Evolutionary conservation across 2,329 filamentous ascomycete species (phyloP), one percentile per base, ranked within the genome.

Genomic region (Cytospora schulzeri): DNA sequence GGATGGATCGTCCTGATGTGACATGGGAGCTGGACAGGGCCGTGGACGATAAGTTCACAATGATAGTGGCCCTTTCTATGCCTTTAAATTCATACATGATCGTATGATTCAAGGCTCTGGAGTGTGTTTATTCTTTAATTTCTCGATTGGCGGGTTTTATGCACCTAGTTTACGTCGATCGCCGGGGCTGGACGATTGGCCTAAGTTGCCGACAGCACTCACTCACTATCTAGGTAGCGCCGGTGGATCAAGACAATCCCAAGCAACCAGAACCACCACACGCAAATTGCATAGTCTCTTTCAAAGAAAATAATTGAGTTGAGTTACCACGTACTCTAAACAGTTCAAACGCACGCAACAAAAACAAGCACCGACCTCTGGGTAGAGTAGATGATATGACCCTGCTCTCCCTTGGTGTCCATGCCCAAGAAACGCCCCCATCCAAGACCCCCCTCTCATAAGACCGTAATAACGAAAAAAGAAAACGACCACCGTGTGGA

Each of bases 401-500:
- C 57, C 38, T 56, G 41, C 35, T 51, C 52, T 62, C 38, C 50
- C 15, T 41, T 33, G 31, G 19, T 55, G 50, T 26, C 57, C 57
- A 58, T 52, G 50, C 64, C 52, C 57, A 33, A 62, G 29, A 29
- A 55, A 38, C 28, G 29, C 51, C 64, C 64, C 51, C 57, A 60
- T 60, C 64, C 64, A 66, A 63, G 28, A 56, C 31, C 51, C 11
- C 6, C 29, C 6, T 11, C 29, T 15, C 55, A 48, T 35, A 50
- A 50, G 31, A 64, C 45, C 61, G 62, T 57, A 15, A 62, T 5
- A 48, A 41, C 33, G 14, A 24, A 28, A 24, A 61, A 29, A 41
- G 57, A 56, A 59, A 38, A 14, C 41, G 8, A 58, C 60, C 59
- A 55, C 51, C 58, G 62, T 53, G 58, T 51, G 55, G 58, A 62